phyloP scores from a whole-genome alignment of 805 yeast species.

The Zygosaccharomyces kombuchaensis region DNA sequence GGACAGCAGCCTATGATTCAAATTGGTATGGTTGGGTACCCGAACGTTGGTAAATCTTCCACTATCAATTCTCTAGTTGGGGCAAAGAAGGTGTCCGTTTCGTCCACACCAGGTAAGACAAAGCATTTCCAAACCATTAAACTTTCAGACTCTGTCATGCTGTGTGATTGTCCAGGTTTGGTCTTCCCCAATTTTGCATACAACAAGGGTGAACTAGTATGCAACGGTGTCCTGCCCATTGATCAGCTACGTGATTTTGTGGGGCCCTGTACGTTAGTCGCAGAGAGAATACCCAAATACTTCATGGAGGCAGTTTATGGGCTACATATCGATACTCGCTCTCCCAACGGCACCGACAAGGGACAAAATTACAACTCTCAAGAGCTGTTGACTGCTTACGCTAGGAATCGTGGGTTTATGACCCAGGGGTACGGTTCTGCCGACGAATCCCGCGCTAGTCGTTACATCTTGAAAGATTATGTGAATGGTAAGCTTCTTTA shows the following conservation, averaged over 20 bases:
- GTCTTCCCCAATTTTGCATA: conserved; percentile 98
- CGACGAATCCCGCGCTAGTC: conserved; percentile 90
- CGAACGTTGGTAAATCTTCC: conserved; percentile 95
- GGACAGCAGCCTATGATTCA: conserved; percentile 65
- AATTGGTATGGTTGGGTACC: conserved; percentile 96
- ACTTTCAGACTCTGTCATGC: conserved; percentile 72
- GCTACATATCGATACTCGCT: conserved; percentile 73
- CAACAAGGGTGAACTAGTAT: conserved; percentile 92
- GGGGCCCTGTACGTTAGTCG: conserved; percentile 81
- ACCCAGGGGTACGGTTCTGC: conserved; percentile 97
- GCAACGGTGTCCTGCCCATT: conserved; percentile 97
- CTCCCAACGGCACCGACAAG: conserved; percentile 80
- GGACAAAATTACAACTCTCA: conserved; percentile 77
- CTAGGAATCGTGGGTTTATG: conserved; percentile 95
- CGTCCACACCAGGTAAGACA: conserved; percentile 98
- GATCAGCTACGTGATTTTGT: conserved; percentile 92
- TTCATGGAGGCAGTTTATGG: conserved; percentile 91
- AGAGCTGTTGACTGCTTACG: conserved; percentile 86
- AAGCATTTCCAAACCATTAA: conserved; percentile 97
- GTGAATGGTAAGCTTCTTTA: conserved; percentile 86
- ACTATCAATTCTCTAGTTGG: conserved; percentile 96
- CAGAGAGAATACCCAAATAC: conserved; percentile 83
- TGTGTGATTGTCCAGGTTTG: conserved; percentile 98
- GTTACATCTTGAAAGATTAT: conserved; percentile 89
- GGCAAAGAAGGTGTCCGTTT: conserved; percentile 95